A percentile compares a stretch with the other conserved stretches of the same genome.
phyloP scores from a whole-genome alignment of 192 early-diverging fungal species.

The Linnemannia hyalina region DNA sequence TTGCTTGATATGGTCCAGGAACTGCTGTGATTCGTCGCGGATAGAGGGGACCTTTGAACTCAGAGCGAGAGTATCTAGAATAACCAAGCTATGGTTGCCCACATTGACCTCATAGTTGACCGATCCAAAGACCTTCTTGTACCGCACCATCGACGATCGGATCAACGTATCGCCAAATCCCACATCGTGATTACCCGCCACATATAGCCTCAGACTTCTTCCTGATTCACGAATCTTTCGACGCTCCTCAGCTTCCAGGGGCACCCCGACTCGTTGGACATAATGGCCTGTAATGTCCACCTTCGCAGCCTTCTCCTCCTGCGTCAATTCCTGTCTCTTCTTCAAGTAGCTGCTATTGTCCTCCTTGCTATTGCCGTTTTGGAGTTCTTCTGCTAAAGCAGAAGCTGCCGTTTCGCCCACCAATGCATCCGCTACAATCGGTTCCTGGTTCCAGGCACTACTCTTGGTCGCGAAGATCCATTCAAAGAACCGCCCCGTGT shows the following conservation, averaged over 20 bases:
- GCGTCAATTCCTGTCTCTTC: slow-evolving; percentile 53
- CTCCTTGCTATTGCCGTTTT: not conserved
- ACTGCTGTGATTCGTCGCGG: slow-evolving; percentile 63
- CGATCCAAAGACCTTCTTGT: slow-evolving; percentile 65
- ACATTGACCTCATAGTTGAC: slow-evolving; percentile 66
- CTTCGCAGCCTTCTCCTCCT: slow-evolving; percentile 62
- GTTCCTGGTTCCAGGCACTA: not conserved
- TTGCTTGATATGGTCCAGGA: slow-evolving; percentile 60
- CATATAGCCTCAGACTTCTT: slow-evolving; percentile 64
- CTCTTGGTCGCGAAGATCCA: not conserved
- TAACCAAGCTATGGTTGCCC: slow-evolving; percentile 75
- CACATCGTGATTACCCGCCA: slow-evolving; percentile 95
- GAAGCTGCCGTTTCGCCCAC: not conserved
- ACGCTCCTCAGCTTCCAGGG: slow-evolving; percentile 11
- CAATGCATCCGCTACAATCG: not conserved
- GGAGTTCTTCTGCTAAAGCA: not conserved
- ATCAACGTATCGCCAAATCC: slow-evolving; percentile 80
- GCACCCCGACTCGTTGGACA: slow-evolving; percentile 16
- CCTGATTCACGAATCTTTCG: slow-evolving; percentile 28
- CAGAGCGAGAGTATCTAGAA: slow-evolving; percentile 84
- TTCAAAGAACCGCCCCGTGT: slow-evolving; percentile 37
- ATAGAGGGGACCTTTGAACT: slow-evolving; percentile 57
- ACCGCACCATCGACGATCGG: slow-evolving; percentile 55
- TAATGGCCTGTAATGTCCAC: slow-evolving; percentile 56
- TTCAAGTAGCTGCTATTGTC: not conserved